A percentile compares a stretch with the other conserved stretches of the same genome.
These are phyloP conservation scores for Cryphonectria nitschkei DNA, from an alignment of 2,329 filamentous ascomycete genomes.

Conservation along the genomic window DNA sequence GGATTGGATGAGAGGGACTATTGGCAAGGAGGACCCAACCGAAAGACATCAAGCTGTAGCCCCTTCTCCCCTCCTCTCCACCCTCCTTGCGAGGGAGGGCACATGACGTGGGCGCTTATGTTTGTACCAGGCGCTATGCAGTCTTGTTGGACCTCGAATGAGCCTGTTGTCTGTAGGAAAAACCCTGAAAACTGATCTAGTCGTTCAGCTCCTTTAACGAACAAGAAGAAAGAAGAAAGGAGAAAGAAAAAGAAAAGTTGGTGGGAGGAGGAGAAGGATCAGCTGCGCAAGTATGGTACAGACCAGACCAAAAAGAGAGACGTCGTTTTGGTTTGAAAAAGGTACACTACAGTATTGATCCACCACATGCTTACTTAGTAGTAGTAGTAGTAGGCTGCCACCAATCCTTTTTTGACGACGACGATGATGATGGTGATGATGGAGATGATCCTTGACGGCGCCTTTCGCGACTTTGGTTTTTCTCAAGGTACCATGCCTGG, in stretches of 20 bases:
- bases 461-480: background rate
- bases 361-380: background rate
- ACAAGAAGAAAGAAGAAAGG: no score
- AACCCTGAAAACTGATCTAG: background rate
- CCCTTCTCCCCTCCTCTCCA: no score
- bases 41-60: background rate
- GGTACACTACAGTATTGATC: background rate
- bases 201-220: background rate
- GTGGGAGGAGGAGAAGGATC: background rate
- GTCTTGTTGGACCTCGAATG: background rate
- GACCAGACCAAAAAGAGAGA: no score
- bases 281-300: no score
- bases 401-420: background rate
- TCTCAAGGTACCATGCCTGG: background rate
- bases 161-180: background rate
- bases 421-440: background rate
- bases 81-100: background rate
- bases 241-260: background rate
- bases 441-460: background rate
- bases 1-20: background rate
- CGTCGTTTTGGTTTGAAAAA: background rate
- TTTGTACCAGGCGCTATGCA: background rate
- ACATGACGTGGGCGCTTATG: slow-evolving; percentile 23
- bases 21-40: background rate
- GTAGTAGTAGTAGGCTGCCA: no score